Conservation (phyloP, 768 basidiomycete genomes). For the Coprinopsis sp. region DNA sequence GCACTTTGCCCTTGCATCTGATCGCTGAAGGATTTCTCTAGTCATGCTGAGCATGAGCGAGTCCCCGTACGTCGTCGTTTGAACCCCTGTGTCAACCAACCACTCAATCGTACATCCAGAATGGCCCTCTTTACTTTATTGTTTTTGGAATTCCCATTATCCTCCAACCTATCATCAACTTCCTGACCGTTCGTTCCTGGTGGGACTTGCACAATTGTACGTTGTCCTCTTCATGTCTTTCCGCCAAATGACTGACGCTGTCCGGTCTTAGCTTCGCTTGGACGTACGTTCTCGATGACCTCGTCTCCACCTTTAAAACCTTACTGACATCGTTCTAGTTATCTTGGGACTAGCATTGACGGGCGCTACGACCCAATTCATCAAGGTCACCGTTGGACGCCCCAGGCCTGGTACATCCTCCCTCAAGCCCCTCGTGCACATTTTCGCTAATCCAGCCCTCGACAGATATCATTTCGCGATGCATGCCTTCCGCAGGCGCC, state of each 20-base stretch:
- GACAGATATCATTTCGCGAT: slow-evolving; percentile 63
- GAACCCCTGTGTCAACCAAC: slow-evolving; percentile 2
- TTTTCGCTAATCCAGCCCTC: not conserved
- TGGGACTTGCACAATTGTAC: slow-evolving; percentile 85
- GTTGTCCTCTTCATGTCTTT: slow-evolving; percentile 8
- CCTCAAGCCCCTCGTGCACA: not conserved
- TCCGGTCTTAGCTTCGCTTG: slow-evolving; percentile 32
- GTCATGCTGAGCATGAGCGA: slow-evolving; percentile 71
- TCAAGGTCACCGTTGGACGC: slow-evolving; percentile 84
- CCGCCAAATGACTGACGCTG: not conserved
- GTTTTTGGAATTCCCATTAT: slow-evolving; percentile 61
- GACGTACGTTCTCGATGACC: slow-evolving; percentile 28
- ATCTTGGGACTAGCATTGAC: slow-evolving; percentile 72
- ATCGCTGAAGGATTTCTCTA: slow-evolving; percentile 20
- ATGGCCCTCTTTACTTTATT: slow-evolving; percentile 47
- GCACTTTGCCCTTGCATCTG: not conserved
- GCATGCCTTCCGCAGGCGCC: slow-evolving; percentile 62
- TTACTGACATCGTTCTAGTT: slow-evolving; percentile 35
- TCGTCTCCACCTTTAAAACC: not conserved
- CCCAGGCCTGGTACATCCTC: slow-evolving; percentile 68
- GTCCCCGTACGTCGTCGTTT: slow-evolving; percentile 51
- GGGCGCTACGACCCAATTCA: slow-evolving; percentile 77
- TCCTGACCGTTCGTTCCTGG: slow-evolving; percentile 69
- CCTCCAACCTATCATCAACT: slow-evolving; percentile 64
- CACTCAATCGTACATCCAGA: slow-evolving; percentile 23